Conservation (phyloP, 192 early-diverging fungal genomes). For the Oehlia diaphana region DNA sequence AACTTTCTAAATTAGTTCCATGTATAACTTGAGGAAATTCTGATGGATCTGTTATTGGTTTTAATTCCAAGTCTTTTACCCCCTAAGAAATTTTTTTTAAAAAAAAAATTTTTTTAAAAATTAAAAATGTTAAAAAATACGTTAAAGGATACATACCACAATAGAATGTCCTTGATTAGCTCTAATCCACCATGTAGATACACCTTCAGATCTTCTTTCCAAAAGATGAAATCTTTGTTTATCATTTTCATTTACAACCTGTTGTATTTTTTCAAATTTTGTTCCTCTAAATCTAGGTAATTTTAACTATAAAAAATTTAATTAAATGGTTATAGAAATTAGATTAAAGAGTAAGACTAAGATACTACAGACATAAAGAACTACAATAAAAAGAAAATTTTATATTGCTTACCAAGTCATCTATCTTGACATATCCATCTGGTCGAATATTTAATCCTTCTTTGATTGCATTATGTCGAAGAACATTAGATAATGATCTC, state of each 20-base stretch:
- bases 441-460: conserved; percentile 69
- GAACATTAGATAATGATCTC: conserved; percentile 77
- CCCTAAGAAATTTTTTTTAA: conserved; percentile 22
- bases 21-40: conserved; percentile 62
- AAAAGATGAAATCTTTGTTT: conserved; percentile 79
- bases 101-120: not conserved
- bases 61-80: conserved; percentile 46
- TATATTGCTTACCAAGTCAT: conserved; percentile 56
- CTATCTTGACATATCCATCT: conserved; percentile 75
- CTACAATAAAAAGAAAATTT: not conserved
- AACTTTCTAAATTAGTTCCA: conserved; percentile 61
- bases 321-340: not conserved
- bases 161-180: conserved; percentile 89
- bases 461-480: conserved; percentile 82
- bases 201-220: conserved; percentile 23
- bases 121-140: not conserved
- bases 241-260: conserved; percentile 72
- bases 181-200: conserved; percentile 60
- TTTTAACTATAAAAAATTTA: conserved; percentile 39
- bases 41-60: conserved; percentile 44
- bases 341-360: not conserved
- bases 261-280: conserved; percentile 63
- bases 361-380: not conserved
- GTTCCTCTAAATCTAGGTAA: conserved; percentile 57
- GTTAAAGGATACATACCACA: conserved; percentile 24